Conservation (phyloP, 495 filamentous ascomycete species). For the Neurospora hispaniola region DNA sequence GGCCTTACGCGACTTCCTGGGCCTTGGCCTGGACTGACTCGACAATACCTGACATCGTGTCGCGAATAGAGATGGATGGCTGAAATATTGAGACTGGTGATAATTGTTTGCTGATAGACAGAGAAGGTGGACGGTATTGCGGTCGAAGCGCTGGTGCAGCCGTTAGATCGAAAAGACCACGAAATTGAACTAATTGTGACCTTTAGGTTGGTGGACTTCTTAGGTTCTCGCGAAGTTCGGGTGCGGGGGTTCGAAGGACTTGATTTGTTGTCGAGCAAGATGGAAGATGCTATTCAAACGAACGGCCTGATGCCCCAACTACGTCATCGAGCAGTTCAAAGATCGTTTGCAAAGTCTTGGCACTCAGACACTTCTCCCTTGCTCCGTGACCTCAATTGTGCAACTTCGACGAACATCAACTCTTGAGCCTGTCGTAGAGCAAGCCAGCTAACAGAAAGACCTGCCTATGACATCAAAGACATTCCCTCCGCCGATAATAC, state of each 20-base stretch:
- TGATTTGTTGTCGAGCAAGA: neutral
- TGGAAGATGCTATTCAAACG: neutral
- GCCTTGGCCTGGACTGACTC: conserved; percentile 31
- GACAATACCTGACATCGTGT: conserved; percentile 8
- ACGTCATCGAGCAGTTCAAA: neutral
- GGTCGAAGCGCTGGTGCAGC: neutral
- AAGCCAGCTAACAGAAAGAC: neutral
- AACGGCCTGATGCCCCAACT: neutral
- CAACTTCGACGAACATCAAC: neutral
- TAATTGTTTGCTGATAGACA: neutral
- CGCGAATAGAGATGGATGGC: neutral
- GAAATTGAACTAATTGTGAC: neutral
- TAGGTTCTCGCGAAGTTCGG: neutral
- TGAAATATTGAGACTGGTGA: neutral
- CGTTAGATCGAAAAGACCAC: neutral
- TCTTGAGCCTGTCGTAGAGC: neutral
- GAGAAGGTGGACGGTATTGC: neutral
- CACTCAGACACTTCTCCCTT: neutral
- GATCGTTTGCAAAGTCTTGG: neutral
- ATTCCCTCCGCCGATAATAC: neutral
- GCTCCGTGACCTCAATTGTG: neutral
- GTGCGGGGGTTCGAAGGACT: neutral
- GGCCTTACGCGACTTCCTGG: conserved; percentile 40
- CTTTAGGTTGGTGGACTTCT: neutral
- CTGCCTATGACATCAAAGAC: neutral